These are phyloP conservation scores for Talaromyces piceae DNA, from an alignment of 2,329 filamentous ascomycete genomes.

Conservation along the genomic window DNA sequence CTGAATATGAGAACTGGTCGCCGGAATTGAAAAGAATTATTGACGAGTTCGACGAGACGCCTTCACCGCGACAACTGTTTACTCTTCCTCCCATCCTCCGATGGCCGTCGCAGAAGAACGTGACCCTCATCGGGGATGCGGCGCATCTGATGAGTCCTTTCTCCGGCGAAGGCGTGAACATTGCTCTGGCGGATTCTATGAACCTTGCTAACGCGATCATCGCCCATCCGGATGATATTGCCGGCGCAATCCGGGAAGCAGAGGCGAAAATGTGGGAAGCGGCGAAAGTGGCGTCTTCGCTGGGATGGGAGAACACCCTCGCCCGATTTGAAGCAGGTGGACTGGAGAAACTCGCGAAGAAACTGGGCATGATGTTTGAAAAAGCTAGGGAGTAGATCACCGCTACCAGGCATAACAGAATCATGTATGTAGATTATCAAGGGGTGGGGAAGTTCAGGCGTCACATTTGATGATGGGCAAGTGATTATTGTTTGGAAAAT, in stretches of 20 bases:
- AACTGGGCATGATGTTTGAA: not conserved
- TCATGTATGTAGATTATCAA: too few species aligned
- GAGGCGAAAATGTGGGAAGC: conserved; percentile 6
- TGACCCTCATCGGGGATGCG: conserved; percentile 21
- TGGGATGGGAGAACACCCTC: conserved; percentile 5
- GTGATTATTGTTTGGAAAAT: too few species aligned
- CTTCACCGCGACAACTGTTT: conserved; percentile 13
- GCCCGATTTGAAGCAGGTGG: conserved; percentile 4
- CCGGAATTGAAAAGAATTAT: conserved; percentile 16
- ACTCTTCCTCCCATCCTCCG: conserved; percentile 19
- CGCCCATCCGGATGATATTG: conserved; percentile 7
- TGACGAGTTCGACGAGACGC: conserved; percentile 11
- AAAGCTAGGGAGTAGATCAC: conserved; percentile 1
- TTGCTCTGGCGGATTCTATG: conserved; percentile 11
- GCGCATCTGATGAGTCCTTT: conserved; percentile 24
- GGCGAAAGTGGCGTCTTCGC: not conserved
- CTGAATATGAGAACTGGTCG: conserved; percentile 7
- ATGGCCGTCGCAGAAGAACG: conserved; percentile 18
- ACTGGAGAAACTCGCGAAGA: not conserved
- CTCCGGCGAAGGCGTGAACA: conserved; percentile 20
- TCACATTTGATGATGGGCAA: too few species aligned
- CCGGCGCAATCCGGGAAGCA: conserved; percentile 4
- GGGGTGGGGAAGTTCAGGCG: too few species aligned
- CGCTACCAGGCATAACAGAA: too few species aligned
- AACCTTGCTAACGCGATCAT: conserved; percentile 10